A percentile compares a stretch with the other conserved stretches of the same genome.
These are phyloP conservation scores for Phytophthora nicotianae DNA, from an alignment of 352 stramenopile genomes.

Conservation along the genomic window DNA sequence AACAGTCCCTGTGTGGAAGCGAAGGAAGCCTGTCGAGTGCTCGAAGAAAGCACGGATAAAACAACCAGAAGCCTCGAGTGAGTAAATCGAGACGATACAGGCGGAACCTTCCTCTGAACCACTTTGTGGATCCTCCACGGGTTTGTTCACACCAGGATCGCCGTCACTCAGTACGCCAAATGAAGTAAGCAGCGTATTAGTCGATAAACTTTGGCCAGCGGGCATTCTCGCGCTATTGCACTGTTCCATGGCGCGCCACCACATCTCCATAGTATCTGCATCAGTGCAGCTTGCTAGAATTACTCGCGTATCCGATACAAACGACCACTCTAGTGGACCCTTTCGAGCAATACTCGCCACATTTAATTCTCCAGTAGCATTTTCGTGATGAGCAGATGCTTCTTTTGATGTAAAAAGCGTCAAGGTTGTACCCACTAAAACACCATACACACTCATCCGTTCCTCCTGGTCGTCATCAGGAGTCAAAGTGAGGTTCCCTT, in stretches of 20 bases:
- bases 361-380: slow-evolving; percentile 43
- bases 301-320: slow-evolving; percentile 49
- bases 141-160: neutral
- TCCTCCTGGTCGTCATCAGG: slow-evolving; percentile 47
- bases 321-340: slow-evolving; percentile 44
- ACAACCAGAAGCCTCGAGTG: slow-evolving; percentile 61
- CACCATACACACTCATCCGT: slow-evolving; percentile 48
- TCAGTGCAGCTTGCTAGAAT: slow-evolving; percentile 42
- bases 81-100: slow-evolving; percentile 78
- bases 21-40: slow-evolving; percentile 58
- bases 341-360: slow-evolving; percentile 48
- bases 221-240: slow-evolving; percentile 44
- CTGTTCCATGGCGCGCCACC: slow-evolving; percentile 63
- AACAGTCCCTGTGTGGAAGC: slow-evolving; percentile 64
- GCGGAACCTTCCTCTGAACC: slow-evolving; percentile 51
- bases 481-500: slow-evolving; percentile 55
- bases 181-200: slow-evolving; percentile 19
- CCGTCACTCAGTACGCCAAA: slow-evolving; percentile 10
- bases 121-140: neutral
- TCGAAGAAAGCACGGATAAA: slow-evolving; percentile 83
- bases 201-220: neutral
- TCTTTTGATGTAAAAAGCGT: slow-evolving; percentile 59
- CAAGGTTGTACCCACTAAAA: slow-evolving; percentile 65
- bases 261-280: slow-evolving; percentile 51
- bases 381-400: slow-evolving; percentile 36